phyloP scores from a whole-genome alignment of 805 yeast species.

The Tetrapisispora iriomotensis region DNA sequence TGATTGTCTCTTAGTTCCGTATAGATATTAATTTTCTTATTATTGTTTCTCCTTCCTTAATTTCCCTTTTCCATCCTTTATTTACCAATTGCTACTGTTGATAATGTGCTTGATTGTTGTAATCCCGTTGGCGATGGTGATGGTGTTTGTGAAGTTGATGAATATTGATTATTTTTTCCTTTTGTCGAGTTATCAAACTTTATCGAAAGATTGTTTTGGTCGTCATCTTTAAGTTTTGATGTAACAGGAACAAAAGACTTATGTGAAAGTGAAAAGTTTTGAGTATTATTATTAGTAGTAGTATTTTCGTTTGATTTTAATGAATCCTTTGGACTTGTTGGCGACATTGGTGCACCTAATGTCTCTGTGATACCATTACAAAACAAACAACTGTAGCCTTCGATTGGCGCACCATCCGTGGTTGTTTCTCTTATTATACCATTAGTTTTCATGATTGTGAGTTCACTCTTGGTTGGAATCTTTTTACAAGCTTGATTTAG shows the following conservation, averaged over 20 bases:
- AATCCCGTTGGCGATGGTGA: too few relatives aligned
- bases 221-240: not conserved
- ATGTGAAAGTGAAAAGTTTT: too few relatives aligned
- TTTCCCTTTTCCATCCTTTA: too few relatives aligned
- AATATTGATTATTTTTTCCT: too few relatives aligned
- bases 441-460: slow-evolving; percentile 75
- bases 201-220: not conserved
- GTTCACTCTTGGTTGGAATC: slow-evolving; percentile 94
- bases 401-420: slow-evolving; percentile 18
- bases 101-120: too few relatives aligned
- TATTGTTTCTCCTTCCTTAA: too few relatives aligned
- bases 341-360: not conserved
- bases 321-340: not conserved
- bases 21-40: too few relatives aligned
- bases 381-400: slow-evolving; percentile 44
- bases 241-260: not conserved
- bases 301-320: not conserved
- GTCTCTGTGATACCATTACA: slow-evolving; percentile 25
- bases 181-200: too few relatives aligned
- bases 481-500: slow-evolving; percentile 63
- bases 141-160: too few relatives aligned
- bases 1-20: too few relatives aligned
- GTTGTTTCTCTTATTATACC: slow-evolving; percentile 35
- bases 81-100: too few relatives aligned
- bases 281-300: not conserved